These are phyloP conservation scores for Silybum marianum DNA, from an alignment of 129 eudicot genomes.

Conservation along the genomic window DNA sequence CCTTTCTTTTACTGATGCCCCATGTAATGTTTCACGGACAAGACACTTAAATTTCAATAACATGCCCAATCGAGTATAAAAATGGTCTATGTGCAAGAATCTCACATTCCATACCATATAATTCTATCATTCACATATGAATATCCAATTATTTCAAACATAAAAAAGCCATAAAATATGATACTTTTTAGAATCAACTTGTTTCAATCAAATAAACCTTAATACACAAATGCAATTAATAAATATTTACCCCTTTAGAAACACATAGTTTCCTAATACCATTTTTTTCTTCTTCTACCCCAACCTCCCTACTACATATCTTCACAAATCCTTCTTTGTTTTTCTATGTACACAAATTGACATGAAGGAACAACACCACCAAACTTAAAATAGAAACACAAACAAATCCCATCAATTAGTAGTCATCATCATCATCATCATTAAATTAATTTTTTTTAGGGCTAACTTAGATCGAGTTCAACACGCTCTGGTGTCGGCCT, in stretches of 20 bases:
- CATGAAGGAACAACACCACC: conserved; percentile 32
- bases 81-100: no score
- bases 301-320: conserved; percentile 19
- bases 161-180: neutral
- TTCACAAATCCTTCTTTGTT: conserved; percentile 37
- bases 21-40: no score
- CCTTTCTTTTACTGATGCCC: no score
- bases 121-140: no score
- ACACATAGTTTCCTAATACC: conserved; percentile 25
- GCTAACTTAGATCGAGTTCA: conserved; percentile 71
- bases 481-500: conserved; percentile 70
- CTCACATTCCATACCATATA: no score
- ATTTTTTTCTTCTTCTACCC: conserved; percentile 16
- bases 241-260: conserved; percentile 30
- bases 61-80: no score
- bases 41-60: no score
- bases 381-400: conserved; percentile 31
- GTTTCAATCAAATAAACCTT: conserved; percentile 26
- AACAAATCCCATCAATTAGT: conserved; percentile 11
- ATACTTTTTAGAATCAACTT: neutral
- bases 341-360: conserved; percentile 43
- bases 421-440: conserved; percentile 20
- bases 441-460: neutral
- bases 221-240: conserved; percentile 25
- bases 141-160: neutral